Evolutionary conservation across 768 basidiomycete genomes (phyloP).

Genomic region (Rhodotorula taiwanensis): DNA sequence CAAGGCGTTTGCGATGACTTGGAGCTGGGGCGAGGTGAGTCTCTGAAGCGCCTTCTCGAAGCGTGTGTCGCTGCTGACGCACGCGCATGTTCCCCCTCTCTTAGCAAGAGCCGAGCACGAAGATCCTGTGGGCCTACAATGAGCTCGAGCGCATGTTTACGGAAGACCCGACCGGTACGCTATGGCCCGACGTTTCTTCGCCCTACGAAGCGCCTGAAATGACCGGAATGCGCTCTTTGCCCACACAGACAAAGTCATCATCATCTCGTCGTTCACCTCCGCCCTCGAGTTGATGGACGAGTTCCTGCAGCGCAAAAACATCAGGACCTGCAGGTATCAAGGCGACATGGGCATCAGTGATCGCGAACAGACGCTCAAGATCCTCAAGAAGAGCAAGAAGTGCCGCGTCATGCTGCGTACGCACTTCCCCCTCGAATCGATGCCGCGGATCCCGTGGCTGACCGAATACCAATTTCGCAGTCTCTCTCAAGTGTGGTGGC

Average conservation of each 20-base stretch:
- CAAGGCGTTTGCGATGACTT: neutral
- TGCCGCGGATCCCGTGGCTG: neutral
- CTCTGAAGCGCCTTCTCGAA: neutral
- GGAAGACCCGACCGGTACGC: conserved; percentile 21
- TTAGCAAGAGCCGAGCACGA: conserved; percentile 21
- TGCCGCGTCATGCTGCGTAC: conserved; percentile 43
- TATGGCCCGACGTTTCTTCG: no score
- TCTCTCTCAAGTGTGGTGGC: conserved; percentile 46
- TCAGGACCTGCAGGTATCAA: conserved; percentile 42
- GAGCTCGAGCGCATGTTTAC: conserved; percentile 15
- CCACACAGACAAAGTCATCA: conserved; percentile 49
- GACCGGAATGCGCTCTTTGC: no score
- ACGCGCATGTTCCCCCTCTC: no score
- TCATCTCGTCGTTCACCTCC: conserved; percentile 66
- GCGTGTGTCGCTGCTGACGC: neutral
- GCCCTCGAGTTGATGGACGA: conserved; percentile 59
- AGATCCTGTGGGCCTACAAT: conserved; percentile 22
- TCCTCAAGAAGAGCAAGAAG: conserved; percentile 34
- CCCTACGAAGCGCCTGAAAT: no score
- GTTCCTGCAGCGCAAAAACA: conserved; percentile 53
- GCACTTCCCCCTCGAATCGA: neutral
- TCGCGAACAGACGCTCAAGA: conserved; percentile 41
- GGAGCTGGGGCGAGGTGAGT: conserved; percentile 1
- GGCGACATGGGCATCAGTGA: conserved; percentile 44
- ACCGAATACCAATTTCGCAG: neutral